Base-by-base conservation (phyloP, 257 asterid genomes). In the Fraxinus americana region DNA sequence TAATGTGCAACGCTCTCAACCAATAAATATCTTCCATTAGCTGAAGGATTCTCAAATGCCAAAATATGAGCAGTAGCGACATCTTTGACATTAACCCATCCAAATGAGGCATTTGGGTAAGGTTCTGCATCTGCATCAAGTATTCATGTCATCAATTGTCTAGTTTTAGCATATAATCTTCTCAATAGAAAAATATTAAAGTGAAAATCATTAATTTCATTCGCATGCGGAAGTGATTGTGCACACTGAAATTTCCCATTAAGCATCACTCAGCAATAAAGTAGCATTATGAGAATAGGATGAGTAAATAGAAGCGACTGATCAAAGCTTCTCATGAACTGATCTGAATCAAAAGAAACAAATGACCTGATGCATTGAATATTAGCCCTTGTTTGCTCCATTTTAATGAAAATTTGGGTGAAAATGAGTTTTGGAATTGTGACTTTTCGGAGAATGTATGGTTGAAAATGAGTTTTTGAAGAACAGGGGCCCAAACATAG, bases 1-100 rank as follows among this genome's bases (percentile, higher is more conserved):
- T 45, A 59, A 86, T 91, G 97, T 25, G 85, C 85, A 57, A 84
- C 84, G 4, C 84, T 87, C 82, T 86, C 97, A 29, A 89, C 94
- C 83, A 82, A 5, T 70, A 86, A 87, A 48, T 91, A 91, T 79
- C 97, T 86, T 71, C 97, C 97, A 77, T 78, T 84, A 68, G 97
- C 97, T 0, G 85, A 82, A 61, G 91, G 89, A 72, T 86, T 89
- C 84, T 92, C 97, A 68, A 75, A 88, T 30, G 92, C 97, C 13
- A 89, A 80, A 84, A 92, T 81, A 74, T 92, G 97, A 21, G 97
- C 95, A 63, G 83, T 78, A 9, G 95, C 97, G 41, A 91, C 97
- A 80, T 92, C 97, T 78, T 76, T 90, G 9, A 92, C 97, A 70
- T 91, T 81, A 7, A 90, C 88, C 97, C 94, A 88, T 57, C 95